Evolutionary conservation across 2,329 filamentous ascomycete genomes (phyloP), one percentile per base, ranked within the genome.

Genomic region (Fulvia fulva): DNA sequence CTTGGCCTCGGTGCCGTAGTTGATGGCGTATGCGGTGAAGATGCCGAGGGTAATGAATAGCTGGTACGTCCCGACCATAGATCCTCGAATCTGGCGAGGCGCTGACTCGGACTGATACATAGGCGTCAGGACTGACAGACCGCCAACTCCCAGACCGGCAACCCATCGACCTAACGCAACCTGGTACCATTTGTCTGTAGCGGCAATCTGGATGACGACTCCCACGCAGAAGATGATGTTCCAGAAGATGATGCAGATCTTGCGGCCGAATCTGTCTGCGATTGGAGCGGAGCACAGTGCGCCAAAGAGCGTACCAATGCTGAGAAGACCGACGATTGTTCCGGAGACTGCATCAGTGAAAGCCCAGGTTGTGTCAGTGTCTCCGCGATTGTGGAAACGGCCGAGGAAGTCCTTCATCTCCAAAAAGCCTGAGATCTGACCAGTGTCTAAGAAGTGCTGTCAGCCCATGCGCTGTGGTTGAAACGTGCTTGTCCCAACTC

Each of bases 31-130:
- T 2, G 61, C 61, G 22, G 76, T 68, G 54, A 78, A 85, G 70
- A 89, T 88, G 50, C 87, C 87, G 26, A 88, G 76, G 0, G 86
- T 89, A 69, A 89, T 86, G 70, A 87, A 83, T 2, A 89, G 79
- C 75, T 89, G 87, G 71, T 88, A 89, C 53, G 80, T 82, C 1
- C 81, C 80, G 26, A 89, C 81, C 41, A 88, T 77, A 6, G 84
- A 78, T 66, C 85, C 85, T 65, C 87, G 82, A 52, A 89, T 82
- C 58, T 84, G 81, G 60, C 84, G 80, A 0, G 87, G 87, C 2
- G 83, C 82, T 56, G 81, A 85, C 72, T 89, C 87, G 16, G 80
- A 83, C 69, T 88, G 85, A 65, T 89, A 89, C 83, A 89, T 85
- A 50, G 84, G 84, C 1, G 86, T 84, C 25, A 84, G 75, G 44